Percentiles rank a stretch among this genome's conserved stretches.
Evolutionary conservation across 2,329 filamentous ascomycete genomes (phyloP).

Genomic region (Ophiostoma montium): DNA sequence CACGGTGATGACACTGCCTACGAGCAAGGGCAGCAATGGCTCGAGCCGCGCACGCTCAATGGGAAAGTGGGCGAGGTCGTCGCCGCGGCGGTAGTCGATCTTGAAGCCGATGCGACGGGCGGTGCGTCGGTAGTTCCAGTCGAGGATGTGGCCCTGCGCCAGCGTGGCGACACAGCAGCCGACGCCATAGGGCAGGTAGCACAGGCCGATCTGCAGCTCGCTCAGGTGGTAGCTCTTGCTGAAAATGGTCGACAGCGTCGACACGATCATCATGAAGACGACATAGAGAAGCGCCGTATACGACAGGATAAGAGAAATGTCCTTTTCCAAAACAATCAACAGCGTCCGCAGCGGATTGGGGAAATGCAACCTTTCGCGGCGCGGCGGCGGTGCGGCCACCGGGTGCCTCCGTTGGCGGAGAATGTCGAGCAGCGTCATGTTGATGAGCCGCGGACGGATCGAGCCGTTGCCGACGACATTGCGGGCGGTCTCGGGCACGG

Average conservation of each 20-base stretch:
- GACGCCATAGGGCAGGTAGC: conserved; percentile 38
- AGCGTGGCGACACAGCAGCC: conserved; percentile 35
- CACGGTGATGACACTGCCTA: conserved; percentile 36
- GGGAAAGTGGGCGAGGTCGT: conserved; percentile 36
- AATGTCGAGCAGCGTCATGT: conserved; percentile 43
- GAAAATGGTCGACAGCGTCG: conserved; percentile 38
- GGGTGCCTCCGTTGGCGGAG: too few relatives aligned
- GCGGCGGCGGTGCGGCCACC: conserved; percentile 32
- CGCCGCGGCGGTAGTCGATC: conserved; percentile 43
- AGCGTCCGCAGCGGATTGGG: conserved; percentile 38
- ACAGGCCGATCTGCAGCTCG: conserved; percentile 36
- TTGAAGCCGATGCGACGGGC: conserved; percentile 46
- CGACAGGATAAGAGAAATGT: too few relatives aligned
- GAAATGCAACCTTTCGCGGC: conserved; percentile 31
- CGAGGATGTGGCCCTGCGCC: conserved; percentile 39
- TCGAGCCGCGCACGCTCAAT: conserved; percentile 42
- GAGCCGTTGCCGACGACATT: conserved; percentile 49
- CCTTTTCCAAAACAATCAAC: too few relatives aligned
- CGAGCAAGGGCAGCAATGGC: conserved; percentile 38
- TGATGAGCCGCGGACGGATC: conserved; percentile 36
- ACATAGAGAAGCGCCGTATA: conserved; percentile 43
- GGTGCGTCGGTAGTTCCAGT: conserved; percentile 57
- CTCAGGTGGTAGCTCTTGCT: conserved; percentile 30
- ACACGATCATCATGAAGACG: conserved; percentile 39
- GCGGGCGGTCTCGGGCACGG: conserved; percentile 45